A percentile compares a stretch with the other conserved stretches of the same genome.
Evolutionary conservation across 192 early-diverging fungal genomes (phyloP).

Genomic region (Coemansia sp.): DNA sequence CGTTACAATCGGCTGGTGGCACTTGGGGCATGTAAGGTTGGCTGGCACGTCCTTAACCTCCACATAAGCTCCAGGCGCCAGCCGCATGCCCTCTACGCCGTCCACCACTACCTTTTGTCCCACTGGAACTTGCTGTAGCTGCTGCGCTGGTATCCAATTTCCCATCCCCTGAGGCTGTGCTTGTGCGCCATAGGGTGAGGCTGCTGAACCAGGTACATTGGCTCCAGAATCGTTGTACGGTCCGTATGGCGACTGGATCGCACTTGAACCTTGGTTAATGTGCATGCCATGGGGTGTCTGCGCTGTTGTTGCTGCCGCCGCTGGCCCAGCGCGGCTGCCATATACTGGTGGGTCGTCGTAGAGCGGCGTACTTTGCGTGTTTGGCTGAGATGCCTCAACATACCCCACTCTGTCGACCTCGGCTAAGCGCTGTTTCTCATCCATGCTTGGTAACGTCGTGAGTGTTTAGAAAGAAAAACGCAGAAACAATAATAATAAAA

Average conservation of each 20-base stretch:
- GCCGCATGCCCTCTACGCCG: constrained; percentile 15
- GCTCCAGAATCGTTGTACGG: constrained; percentile 15
- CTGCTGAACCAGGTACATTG: not conserved
- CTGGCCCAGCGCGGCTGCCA: not conserved
- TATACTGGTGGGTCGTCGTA: constrained; percentile 15
- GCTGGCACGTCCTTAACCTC: constrained; percentile 38
- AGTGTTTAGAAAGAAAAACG: not conserved
- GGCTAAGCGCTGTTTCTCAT: constrained; percentile 12
- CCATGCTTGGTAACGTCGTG: not conserved
- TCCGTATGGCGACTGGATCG: constrained; percentile 9
- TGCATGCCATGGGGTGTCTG: constrained; percentile 14
- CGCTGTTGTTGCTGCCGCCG: not conserved
- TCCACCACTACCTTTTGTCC: constrained; percentile 26
- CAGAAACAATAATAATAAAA: not conserved
- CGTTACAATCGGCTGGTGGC: constrained; percentile 30
- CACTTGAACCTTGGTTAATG: not conserved
- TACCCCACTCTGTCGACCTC: constrained; percentile 1
- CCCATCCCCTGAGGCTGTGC: not conserved
- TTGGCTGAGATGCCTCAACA: not conserved
- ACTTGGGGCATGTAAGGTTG: constrained; percentile 35
- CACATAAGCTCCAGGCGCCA: constrained; percentile 35
- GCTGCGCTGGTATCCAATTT: not conserved
- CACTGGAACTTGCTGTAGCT: not conserved
- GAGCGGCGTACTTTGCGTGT: not conserved
- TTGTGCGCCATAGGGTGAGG: not conserved